These are phyloP conservation scores for Fusarium newnesense DNA, from an alignment of 2,329 filamentous ascomycete species.

Conservation along the genomic window DNA sequence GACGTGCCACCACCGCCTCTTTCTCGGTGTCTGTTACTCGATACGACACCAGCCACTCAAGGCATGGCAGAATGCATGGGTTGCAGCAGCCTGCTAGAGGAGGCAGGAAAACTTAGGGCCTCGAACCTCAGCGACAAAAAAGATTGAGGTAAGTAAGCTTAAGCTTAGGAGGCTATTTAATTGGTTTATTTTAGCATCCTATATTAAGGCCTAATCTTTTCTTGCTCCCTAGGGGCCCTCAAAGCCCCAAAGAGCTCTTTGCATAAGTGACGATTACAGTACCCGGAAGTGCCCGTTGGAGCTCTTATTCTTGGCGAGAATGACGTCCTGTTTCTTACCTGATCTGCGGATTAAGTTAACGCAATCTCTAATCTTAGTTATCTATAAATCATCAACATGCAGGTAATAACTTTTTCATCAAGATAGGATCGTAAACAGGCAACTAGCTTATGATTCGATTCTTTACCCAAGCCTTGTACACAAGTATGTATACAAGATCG, in stretches of 20 bases:
- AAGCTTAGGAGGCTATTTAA: too few relatives aligned
- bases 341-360: neutral
- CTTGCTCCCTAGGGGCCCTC: neutral
- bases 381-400: neutral
- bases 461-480: neutral
- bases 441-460: neutral
- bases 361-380: too few relatives aligned
- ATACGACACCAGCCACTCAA: slow-evolving; percentile 1
- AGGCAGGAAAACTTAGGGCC: neutral
- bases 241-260: neutral
- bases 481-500: slow-evolving; percentile 11
- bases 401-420: slow-evolving; percentile 4
- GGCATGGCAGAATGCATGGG: slow-evolving; percentile 7
- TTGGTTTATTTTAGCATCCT: neutral
- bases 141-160: neutral
- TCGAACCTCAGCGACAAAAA: neutral
- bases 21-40: neutral
- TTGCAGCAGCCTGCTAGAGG: neutral
- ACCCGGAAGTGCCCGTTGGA: slow-evolving; percentile 14
- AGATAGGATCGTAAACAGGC: neutral
- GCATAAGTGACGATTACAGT: neutral
- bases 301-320: neutral
- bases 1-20: slow-evolving; percentile 12
- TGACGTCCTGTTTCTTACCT: neutral
- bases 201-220: neutral